phyloP scores from a whole-genome alignment of 2,329 filamentous ascomycete species.

The Aureobasidium uvarum region DNA sequence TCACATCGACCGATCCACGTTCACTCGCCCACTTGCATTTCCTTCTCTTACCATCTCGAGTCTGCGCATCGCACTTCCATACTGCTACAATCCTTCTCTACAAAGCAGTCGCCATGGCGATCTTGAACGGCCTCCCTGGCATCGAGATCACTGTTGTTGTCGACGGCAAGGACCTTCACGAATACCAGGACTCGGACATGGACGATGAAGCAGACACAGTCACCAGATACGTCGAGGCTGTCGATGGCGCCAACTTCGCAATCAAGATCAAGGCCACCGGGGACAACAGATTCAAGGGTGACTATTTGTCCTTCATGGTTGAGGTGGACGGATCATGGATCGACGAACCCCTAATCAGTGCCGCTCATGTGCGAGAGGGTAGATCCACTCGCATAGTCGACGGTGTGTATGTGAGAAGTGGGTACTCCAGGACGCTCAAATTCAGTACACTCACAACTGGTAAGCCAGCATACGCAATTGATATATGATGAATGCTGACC shows the following conservation, averaged over 20 bases:
- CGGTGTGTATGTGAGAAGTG: too few relatives aligned
- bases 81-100: too few relatives aligned
- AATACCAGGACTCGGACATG: constrained; percentile 29
- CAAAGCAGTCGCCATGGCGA: constrained; percentile 28
- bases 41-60: too few relatives aligned
- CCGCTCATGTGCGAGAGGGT: too few relatives aligned
- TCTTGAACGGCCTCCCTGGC: constrained; percentile 29
- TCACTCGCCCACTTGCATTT: too few relatives aligned
- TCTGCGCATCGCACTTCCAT: too few relatives aligned
- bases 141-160: constrained; percentile 30
- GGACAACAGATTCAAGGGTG: constrained; percentile 24
- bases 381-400: neutral
- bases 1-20: too few relatives aligned
- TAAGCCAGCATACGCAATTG: too few relatives aligned
- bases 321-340: constrained; percentile 28
- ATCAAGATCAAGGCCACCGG: constrained; percentile 26
- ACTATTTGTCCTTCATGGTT: constrained; percentile 27
- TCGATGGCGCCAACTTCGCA: constrained; percentile 29
- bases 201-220: constrained; percentile 26
- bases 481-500: too few relatives aligned
- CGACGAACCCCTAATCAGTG: neutral
- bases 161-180: constrained; percentile 29
- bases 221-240: constrained; percentile 32
- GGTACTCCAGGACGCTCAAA: neutral
- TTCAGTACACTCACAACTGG: neutral